Evolutionary conservation across 1,284 basidiomycete species (phyloP).

Genomic region (Takashimella koratensis): DNA sequence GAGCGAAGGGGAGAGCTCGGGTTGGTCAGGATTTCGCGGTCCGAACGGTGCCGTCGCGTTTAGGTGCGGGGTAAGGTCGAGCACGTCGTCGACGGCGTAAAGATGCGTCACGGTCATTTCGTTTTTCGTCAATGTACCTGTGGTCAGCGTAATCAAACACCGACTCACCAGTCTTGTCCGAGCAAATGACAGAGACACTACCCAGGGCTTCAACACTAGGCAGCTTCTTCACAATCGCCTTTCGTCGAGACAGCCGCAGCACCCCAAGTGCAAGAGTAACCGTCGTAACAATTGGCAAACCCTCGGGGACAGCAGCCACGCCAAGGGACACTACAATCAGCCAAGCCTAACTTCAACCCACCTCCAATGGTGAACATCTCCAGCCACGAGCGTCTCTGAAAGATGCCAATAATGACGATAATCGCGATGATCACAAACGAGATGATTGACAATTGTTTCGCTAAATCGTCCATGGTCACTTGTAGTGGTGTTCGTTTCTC

Average conservation of each 20-base stretch:
- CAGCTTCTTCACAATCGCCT: constrained; percentile 94
- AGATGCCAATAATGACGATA: constrained; percentile 85
- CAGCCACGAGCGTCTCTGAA: constrained; percentile 83
- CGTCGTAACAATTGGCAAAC: constrained; percentile 93
- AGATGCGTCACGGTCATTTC: constrained; percentile 89
- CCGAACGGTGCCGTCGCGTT: constrained; percentile 40
- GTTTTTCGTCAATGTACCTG: constrained; percentile 92
- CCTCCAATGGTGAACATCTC: constrained; percentile 99
- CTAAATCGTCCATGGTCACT: constrained; percentile 93
- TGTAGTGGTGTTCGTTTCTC: constrained; percentile 93
- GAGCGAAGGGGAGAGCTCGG: constrained; percentile 35
- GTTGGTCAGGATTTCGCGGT: constrained; percentile 58
- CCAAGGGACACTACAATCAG: constrained; percentile 74
- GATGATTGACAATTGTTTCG: constrained; percentile 81
- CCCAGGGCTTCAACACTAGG: constrained; percentile 93
- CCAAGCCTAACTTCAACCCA: constrained; percentile 46
- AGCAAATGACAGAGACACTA: constrained; percentile 91
- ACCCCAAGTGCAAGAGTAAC: constrained; percentile 95
- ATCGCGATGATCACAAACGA: constrained; percentile 91
- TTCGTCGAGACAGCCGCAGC: constrained; percentile 85
- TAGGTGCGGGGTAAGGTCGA: constrained; percentile 61
- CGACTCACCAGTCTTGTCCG: constrained; percentile 90
- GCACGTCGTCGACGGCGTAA: constrained; percentile 78
- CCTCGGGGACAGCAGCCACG: constrained; percentile 95
- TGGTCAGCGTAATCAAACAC: background rate